phyloP scores from a whole-genome alignment of 192 early-diverging fungal species.

The Allomyces arbusculus region DNA sequence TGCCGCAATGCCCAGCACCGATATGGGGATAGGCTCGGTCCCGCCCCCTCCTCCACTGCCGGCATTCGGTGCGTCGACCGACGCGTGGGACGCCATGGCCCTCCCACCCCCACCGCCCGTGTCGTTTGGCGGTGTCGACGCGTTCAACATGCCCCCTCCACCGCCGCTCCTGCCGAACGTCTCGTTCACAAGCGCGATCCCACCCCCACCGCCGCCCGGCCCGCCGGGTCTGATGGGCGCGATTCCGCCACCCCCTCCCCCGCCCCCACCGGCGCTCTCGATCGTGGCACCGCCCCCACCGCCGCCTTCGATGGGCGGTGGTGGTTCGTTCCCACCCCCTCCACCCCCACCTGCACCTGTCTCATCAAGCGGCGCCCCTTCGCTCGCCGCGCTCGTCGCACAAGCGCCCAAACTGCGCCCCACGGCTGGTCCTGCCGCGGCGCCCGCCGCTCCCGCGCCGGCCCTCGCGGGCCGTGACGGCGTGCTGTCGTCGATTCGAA shows the following conservation, averaged over 20 bases:
- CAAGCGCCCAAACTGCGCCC: neutral
- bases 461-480: neutral
- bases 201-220: conserved; percentile 17
- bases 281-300: neutral
- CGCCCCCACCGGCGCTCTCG: neutral
- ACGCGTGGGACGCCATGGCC: too few relatives aligned
- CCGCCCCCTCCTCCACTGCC: too few relatives aligned
- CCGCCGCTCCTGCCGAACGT: conserved; percentile 2
- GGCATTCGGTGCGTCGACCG: too few relatives aligned
- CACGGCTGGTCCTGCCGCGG: neutral
- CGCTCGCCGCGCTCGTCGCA: neutral
- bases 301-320: neutral
- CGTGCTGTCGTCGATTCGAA: conserved; percentile 8
- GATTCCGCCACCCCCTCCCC: conserved; percentile 4
- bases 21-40: too few relatives aligned
- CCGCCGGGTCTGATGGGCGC: neutral
- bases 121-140: too few relatives aligned
- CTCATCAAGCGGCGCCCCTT: neutral
- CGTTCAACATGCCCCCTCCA: neutral
- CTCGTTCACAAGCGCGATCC: neutral
- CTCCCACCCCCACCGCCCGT: too few relatives aligned
- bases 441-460: neutral
- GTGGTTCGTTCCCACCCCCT: conserved; percentile 3
- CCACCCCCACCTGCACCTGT: neutral
- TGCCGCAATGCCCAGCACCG: too few relatives aligned